Base-by-base conservation (phyloP, 2,329 filamentous ascomycete genomes). In the Fusarium cicatricum region DNA sequence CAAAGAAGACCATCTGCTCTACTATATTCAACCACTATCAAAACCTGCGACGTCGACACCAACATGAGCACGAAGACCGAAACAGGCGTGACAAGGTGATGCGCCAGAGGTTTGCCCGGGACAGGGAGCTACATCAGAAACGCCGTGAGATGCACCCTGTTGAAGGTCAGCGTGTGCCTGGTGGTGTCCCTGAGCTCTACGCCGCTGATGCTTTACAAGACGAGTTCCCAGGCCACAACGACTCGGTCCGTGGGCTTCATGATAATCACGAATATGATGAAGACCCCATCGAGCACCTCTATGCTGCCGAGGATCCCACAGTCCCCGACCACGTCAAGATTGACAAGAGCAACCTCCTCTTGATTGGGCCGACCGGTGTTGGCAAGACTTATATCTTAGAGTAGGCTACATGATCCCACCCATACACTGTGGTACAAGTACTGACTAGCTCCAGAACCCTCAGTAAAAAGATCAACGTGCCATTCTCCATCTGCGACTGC, bases 1-100 rank as follows among this genome's bases (percentile, higher is more conserved):
- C 95, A 14, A 95, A 99, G 81, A 96, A 96, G 75, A 91, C 93
- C 12, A 87, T 98, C 61, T 95, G 92, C 62, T 89, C 94, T 4
- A 92, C 94, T 7, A 90, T 99, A 23, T 97, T 96, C 78, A 97
- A 98, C 71, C 95, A 99, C 73, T 97, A 98, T 72, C 92, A 97
- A 75, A 86, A 91, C 40, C 85, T 97, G 55, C 88, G 93, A 19
- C 84, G 92, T 68, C 82, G 92, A 42, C 86, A 89, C 55, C 86
- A 95, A 63, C 87, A 93, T 49, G 92, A 97, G 68, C 86, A 91
- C 21, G 78, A 83, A 54, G 84, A 87, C 48, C 77, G 79, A 45
- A 80, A 80, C 39, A 65, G 76, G 31, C 76, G 80, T 37, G 89
- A 92, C 59, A 90, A 90, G 75, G 71, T 87, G 43, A 79, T 89